Evolutionary conservation across 164 flowering plant genomes (phyloP).

Genomic region (Dillenia suffruticosa): DNA sequence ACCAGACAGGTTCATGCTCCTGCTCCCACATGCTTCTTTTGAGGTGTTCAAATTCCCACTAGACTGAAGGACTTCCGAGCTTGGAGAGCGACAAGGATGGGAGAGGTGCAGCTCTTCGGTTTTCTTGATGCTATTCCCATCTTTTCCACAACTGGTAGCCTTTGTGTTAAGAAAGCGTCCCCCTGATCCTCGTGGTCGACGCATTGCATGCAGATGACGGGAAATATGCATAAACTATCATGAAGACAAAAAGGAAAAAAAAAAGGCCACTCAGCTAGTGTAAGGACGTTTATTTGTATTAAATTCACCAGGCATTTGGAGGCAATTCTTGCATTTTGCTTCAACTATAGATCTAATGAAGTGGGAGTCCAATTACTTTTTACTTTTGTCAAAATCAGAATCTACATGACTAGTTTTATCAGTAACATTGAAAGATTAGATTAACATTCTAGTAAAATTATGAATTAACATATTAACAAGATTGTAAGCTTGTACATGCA

Average conservation of each 20-base stretch:
- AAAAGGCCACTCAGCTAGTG: no score
- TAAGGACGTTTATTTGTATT: no score
- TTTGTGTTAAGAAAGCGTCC: constrained; percentile 88
- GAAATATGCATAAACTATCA: constrained; percentile 88
- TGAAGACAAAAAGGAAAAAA: neutral
- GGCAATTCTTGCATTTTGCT: no score
- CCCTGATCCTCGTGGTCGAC: constrained; percentile 84
- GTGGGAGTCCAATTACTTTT: no score
- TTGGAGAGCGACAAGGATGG: constrained; percentile 39
- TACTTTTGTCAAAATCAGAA: no score
- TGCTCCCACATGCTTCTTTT: constrained; percentile 31
- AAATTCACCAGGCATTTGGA: no score
- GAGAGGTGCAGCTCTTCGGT: constrained; percentile 4
- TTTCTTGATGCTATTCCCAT: constrained; percentile 19
- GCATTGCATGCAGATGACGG: constrained; percentile 90
- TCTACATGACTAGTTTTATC: no score
- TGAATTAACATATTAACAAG: no score
- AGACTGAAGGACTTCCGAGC: constrained; percentile 57
- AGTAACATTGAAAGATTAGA: no score
- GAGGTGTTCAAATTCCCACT: constrained; percentile 42
- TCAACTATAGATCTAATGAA: no score
- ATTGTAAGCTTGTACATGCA: no score
- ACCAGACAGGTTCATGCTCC: constrained; percentile 31
- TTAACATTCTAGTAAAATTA: no score
- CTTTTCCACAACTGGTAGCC: constrained; percentile 17